These are phyloP conservation scores for Torulaspora indica DNA, from an alignment of 805 yeast species.

Conservation along the genomic window DNA sequence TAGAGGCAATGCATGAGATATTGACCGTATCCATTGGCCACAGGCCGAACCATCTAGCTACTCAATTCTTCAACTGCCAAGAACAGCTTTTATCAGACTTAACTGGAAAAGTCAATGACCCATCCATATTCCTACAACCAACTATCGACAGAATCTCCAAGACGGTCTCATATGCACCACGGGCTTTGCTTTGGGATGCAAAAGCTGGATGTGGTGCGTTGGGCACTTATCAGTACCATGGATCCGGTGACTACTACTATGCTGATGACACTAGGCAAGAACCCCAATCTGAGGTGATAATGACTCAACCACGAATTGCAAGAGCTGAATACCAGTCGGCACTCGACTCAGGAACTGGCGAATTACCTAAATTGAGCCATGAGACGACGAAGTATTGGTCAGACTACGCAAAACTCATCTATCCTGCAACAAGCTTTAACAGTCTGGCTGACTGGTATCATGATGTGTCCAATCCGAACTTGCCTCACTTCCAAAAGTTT, in stretches of 20 bases:
- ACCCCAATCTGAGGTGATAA: constrained; percentile 20
- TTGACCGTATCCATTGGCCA: constrained; percentile 72
- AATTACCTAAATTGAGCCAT: constrained; percentile 36
- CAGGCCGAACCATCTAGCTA: constrained; percentile 62
- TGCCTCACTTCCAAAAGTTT: constrained; percentile 30
- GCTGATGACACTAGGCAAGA: constrained; percentile 15
- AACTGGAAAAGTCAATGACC: constrained; percentile 35
- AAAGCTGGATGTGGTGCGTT: constrained; percentile 72
- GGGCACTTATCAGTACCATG: constrained; percentile 47
- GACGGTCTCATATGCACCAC: constrained; percentile 66
- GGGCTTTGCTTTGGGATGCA: constrained; percentile 78
- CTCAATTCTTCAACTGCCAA: constrained; percentile 80
- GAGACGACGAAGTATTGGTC: constrained; percentile 66
- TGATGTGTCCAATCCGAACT: constrained; percentile 25
- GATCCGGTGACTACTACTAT: constrained; percentile 25
- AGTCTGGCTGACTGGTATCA: constrained; percentile 57
- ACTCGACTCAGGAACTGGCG: constrained; percentile 46
- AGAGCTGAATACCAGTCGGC: constrained; percentile 61
- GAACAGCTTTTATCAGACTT: constrained; percentile 56
- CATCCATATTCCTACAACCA: constrained; percentile 45
- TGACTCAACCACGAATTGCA: constrained; percentile 37
- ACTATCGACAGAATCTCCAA: constrained; percentile 39
- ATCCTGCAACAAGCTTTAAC: constrained; percentile 55
- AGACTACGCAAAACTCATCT: constrained; percentile 65
- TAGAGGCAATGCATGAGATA: constrained; percentile 59